A percentile compares a stretch with the other conserved stretches of the same genome.
phyloP scores from a whole-genome alignment of 2,329 filamentous ascomycete species.

The Cordyceps farinosa region DNA sequence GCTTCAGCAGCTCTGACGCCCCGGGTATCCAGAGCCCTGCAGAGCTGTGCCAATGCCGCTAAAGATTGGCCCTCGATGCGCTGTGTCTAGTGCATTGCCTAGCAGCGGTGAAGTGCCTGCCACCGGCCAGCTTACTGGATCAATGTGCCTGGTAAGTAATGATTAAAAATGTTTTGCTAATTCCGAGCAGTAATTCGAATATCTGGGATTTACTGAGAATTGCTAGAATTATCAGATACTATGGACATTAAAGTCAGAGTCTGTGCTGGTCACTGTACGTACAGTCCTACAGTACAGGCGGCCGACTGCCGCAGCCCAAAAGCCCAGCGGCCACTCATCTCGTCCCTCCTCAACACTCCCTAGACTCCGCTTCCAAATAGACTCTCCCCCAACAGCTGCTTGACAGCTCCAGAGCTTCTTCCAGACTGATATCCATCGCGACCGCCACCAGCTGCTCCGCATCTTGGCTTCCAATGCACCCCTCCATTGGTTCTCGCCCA shows the following conservation, averaged over 20 bases:
- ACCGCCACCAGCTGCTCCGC: conserved; percentile 6
- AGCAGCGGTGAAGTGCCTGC: too few species aligned
- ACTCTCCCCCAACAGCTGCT: not conserved
- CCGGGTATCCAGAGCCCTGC: not conserved
- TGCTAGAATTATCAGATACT: too few species aligned
- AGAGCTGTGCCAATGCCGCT: not conserved
- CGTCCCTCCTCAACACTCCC: not conserved
- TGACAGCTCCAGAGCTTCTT: not conserved
- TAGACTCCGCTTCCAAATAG: not conserved
- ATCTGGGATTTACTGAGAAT: too few species aligned
- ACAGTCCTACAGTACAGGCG: too few species aligned
- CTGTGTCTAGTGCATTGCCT: too few species aligned
- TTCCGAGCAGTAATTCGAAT: too few species aligned
- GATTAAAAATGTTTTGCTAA: too few species aligned
- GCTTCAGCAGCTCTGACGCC: not conserved
- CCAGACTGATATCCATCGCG: not conserved
- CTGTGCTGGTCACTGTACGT: not conserved
- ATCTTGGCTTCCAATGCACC: not conserved
- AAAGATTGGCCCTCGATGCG: not conserved
- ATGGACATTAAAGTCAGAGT: too few species aligned
- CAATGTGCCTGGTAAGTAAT: too few species aligned
- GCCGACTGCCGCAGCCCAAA: not conserved
- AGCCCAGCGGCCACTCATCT: conserved; percentile 8
- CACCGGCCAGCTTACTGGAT: too few species aligned
- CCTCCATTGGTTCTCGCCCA: not conserved